Conservation (phyloP, 2,329 filamentous ascomycete genomes). For the Monosporascus sp. region DNA sequence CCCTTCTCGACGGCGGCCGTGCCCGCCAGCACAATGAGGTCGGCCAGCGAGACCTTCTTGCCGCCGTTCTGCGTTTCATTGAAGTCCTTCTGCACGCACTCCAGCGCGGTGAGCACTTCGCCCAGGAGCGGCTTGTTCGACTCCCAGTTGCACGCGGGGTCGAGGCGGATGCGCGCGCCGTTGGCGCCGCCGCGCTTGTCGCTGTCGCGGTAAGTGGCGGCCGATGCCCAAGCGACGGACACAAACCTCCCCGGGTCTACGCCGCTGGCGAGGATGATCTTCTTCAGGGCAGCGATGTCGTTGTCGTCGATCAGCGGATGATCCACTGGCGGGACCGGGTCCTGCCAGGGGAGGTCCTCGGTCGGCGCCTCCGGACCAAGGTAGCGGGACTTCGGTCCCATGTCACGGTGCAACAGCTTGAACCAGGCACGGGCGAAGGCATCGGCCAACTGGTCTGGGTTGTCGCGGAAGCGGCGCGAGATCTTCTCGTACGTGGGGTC, state of each 20-base stretch:
- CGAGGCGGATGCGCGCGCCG: conserved; percentile 70
- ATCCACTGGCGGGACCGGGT: conserved; percentile 59
- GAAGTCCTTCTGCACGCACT: conserved; percentile 63
- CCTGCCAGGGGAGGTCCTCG: conserved; percentile 70
- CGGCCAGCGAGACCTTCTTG: conserved; percentile 74
- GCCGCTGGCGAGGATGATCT: conserved; percentile 59
- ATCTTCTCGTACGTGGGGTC: conserved; percentile 75
- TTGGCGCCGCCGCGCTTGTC: conserved; percentile 84
- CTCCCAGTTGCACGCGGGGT: conserved; percentile 67
- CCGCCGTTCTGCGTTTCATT: conserved; percentile 48
- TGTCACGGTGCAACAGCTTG: conserved; percentile 77
- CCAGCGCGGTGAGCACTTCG: conserved; percentile 57
- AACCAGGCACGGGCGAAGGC: conserved; percentile 74
- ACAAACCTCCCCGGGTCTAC: conserved; percentile 59
- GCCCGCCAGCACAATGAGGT: conserved; percentile 74
- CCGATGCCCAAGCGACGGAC: conserved; percentile 62
- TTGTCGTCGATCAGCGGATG: conserved; percentile 55
- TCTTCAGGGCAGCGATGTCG: conserved; percentile 64
- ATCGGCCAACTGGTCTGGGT: conserved; percentile 65
- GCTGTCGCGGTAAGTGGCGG: conserved; percentile 66
- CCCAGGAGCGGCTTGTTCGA: conserved; percentile 65
- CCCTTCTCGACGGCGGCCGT: conserved; percentile 69
- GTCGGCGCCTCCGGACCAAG: conserved; percentile 69
- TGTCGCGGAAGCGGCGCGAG: conserved; percentile 61
- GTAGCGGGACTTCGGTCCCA: conserved; percentile 68